A percentile compares a stretch with the other conserved stretches of the same genome.
phyloP scores from a whole-genome alignment of 2,329 filamentous ascomycete genomes.

The Paraphaeosphaeria minitans region DNA sequence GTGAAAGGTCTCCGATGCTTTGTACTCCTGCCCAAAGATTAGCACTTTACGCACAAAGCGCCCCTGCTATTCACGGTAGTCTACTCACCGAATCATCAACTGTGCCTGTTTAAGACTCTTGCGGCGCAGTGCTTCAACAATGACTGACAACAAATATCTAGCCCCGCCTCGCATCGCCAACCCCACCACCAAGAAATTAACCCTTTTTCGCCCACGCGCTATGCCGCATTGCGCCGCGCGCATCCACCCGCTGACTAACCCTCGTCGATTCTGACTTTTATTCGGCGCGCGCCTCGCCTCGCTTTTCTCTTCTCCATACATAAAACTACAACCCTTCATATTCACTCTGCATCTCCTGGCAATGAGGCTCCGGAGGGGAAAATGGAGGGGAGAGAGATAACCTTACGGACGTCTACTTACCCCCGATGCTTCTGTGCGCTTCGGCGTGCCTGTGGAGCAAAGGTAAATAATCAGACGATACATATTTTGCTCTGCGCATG shows the following conservation, averaged over 20 bases:
- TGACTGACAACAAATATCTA: slow-evolving; percentile 10
- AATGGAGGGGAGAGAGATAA: slow-evolving; percentile 63
- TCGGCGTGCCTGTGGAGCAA: slow-evolving; percentile 45
- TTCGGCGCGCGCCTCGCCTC: slow-evolving; percentile 20
- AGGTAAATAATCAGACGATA: slow-evolving; percentile 55
- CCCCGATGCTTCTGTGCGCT: slow-evolving; percentile 55
- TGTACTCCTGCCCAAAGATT: not conserved
- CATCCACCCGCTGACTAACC: slow-evolving; percentile 35
- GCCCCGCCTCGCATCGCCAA: slow-evolving; percentile 2
- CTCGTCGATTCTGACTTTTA: slow-evolving; percentile 24
- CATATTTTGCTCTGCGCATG: slow-evolving; percentile 32
- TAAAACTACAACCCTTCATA: slow-evolving; percentile 59
- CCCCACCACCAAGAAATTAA: slow-evolving; percentile 13
- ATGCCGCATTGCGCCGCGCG: slow-evolving; percentile 1
- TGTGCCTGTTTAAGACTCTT: not conserved
- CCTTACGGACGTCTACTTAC: slow-evolving; percentile 59
- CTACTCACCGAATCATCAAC: slow-evolving; percentile 5
- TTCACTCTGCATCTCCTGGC: slow-evolving; percentile 69
- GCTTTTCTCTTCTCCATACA: slow-evolving; percentile 40
- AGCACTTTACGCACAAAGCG: not conserved
- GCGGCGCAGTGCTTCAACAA: not conserved
- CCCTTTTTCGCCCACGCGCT: not conserved
- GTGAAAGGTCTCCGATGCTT: not conserved
- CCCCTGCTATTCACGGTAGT: not conserved
- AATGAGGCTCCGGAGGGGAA: slow-evolving; percentile 69